Evolutionary conservation across 148 eudicot genomes (phyloP), one percentile per base, ranked within the genome.

Genomic region (Vaccinium macrocarpon): DNA sequence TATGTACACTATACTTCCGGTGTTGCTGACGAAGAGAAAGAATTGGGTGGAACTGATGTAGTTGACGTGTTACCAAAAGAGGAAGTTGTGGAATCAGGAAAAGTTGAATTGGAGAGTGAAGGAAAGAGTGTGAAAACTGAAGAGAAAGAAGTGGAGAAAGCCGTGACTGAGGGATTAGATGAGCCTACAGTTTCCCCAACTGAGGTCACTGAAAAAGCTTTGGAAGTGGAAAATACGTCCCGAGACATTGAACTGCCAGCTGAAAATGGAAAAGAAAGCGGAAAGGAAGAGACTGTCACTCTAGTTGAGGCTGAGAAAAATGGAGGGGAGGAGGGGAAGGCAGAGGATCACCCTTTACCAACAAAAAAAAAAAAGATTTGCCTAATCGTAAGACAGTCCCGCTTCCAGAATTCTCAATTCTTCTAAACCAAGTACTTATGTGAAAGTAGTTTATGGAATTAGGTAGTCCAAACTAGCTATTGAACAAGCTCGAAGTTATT

Each of bases 231-330:
- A 56, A 78, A 70, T 75, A 90, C 88, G 42, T 88, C 92, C 75
- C 88, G 91, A 86, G 94, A 92, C 74, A 73, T 88, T 68, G 91
- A 93, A 59, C 82, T 88, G 51, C 76, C 57, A 59, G 84, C 86
- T 59, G 87, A 88, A 53, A 79, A 84, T 64, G 88, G 78, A 46
- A 76, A 73, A 85, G 83, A 74, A 49, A 18, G 48, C 11, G 51
- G 3, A 48, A 78, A 82, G 48, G 83, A 83, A 27, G 86, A 77
- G 78, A 78, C 87, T 50, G 79, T 79, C 42, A 29, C 88, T 32
- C 66, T 84, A 13, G 76, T 81, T 13, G 90, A 87, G 72, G 57
- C 85, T 38, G 85, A 86, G 80, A 85, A 89, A 85, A 88, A 87
- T 51, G 91, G 87, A 18, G 86, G 84, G 23, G 76, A 72, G 25